Evolutionary conservation across 495 filamentous ascomycete species (phyloP), one percentile per base, ranked within the genome.

Genomic region (Letharia lupina): DNA sequence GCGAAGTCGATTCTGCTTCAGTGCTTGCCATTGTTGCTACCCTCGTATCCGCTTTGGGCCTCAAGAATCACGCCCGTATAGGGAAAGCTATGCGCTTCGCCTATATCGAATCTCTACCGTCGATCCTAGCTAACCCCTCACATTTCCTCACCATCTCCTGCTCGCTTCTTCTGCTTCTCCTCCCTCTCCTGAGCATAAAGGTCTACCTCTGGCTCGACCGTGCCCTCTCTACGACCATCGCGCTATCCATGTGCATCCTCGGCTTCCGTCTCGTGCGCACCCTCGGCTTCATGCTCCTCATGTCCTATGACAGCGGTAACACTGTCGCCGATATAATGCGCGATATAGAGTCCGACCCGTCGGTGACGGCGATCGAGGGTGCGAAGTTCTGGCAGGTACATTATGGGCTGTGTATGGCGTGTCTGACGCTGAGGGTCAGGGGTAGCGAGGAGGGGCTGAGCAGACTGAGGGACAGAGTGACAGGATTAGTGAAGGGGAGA

Each of bases 341-440:
- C 39, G 93, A 93, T 73, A 93, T 98, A 65, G 87, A 89, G 73
- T 81, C 85, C 10, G 92, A 96, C 63, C 86, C 87, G 11, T 81
- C 82, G 41, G 86, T 98, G 11, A 84, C 82, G 42, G 81, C 81
- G 2, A 84, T 98, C 61, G 90, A 95, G 62, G 93, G 96, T 72
- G 93, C 91, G 2, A 83, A 89, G 71, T 96, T 98, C 77, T 98
- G 94, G 94, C 94, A 98, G 79, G 95, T 97, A 28, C 94, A 98
- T 76, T 96, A 98, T 73, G 93, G 94, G 4, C 79, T 97, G 48
- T 94, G 90, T 72, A 96, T 96, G 89, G 94, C 94, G 16, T 96
- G 93, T 69, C 71, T 98, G 67, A 96, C 93, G 77, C 71, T 98
- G 20, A 80, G 87, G 41, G 83, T 92, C 1, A 76, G 78, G 54